Percentiles rank a stretch among this genome's conserved stretches.
phyloP scores from a whole-genome alignment of 345 rosid species.

The Noccaea caerulescens region DNA sequence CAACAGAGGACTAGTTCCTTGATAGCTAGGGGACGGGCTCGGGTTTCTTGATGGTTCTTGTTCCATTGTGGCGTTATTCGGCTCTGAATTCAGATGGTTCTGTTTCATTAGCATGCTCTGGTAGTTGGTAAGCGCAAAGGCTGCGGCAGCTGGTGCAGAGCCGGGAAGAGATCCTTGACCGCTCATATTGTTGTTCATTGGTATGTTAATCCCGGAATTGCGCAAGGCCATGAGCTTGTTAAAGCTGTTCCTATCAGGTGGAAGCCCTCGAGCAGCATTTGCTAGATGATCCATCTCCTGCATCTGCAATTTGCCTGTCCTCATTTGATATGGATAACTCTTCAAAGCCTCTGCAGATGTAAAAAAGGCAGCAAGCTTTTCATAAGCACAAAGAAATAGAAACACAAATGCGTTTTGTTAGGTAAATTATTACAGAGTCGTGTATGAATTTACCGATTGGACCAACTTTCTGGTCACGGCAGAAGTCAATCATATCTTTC shows the following conservation, averaged over 20 bases:
- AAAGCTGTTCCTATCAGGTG: constrained; percentile 76
- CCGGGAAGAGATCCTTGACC: constrained; percentile 75
- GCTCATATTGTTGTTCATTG: constrained; percentile 53
- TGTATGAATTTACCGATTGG: constrained; percentile 38
- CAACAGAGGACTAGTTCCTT: constrained; percentile 56
- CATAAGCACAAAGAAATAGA: constrained; percentile 17
- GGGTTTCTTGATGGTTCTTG: constrained; percentile 65
- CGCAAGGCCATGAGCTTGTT: constrained; percentile 80
- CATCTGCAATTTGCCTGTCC: constrained; percentile 68
- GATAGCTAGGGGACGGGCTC: constrained; percentile 70
- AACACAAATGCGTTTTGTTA: not conserved
- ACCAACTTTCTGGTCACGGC: constrained; percentile 51
- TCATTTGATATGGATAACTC: constrained; percentile 66
- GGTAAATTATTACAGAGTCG: not conserved
- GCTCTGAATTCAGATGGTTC: constrained; percentile 74
- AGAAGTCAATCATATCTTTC: constrained; percentile 82
- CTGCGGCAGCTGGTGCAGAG: constrained; percentile 76
- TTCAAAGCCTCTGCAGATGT: constrained; percentile 82
- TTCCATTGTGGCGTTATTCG: constrained; percentile 53
- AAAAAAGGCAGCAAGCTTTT: not conserved
- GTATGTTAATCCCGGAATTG: constrained; percentile 59
- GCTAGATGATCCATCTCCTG: constrained; percentile 91
- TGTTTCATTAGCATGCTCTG: constrained; percentile 78
- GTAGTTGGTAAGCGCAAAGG: constrained; percentile 74
- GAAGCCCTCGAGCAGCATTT: constrained; percentile 69